Evolutionary conservation across 768 basidiomycete genomes (phyloP).

Genomic region (Chalciporus piperatus): DNA sequence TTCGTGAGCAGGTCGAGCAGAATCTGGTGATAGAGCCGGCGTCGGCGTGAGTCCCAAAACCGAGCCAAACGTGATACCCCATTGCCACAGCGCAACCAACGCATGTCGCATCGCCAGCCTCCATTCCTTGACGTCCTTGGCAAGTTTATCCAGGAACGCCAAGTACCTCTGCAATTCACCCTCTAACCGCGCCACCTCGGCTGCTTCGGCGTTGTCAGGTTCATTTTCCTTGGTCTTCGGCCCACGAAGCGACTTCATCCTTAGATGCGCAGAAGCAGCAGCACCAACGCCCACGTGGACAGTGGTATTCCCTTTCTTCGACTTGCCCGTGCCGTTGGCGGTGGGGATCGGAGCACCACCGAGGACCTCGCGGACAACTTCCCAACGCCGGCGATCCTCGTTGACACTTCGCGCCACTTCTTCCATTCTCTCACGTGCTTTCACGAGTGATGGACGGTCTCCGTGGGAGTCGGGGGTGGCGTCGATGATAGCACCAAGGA

Average conservation of each 20-base stretch:
- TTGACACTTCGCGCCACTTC: slow-evolving; percentile 75
- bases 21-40: slow-evolving; percentile 17
- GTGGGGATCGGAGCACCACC: slow-evolving; percentile 35
- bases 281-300: slow-evolving; percentile 45
- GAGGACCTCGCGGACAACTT: slow-evolving; percentile 77
- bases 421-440: slow-evolving; percentile 50
- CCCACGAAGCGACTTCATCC: slow-evolving; percentile 52
- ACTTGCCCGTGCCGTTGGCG: slow-evolving; percentile 39
- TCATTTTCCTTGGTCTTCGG: slow-evolving; percentile 33
- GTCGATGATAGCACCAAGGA: slow-evolving; percentile 73
- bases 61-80: slow-evolving; percentile 64
- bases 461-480: slow-evolving; percentile 68
- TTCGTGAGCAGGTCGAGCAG: slow-evolving; percentile 8
- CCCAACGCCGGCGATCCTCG: slow-evolving; percentile 70
- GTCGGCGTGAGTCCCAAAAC: slow-evolving; percentile 60
- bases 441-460: slow-evolving; percentile 46
- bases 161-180: slow-evolving; percentile 56
- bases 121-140: slow-evolving; percentile 65
- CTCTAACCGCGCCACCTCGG: slow-evolving; percentile 53
- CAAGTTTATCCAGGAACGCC: slow-evolving; percentile 57
- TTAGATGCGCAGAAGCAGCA: slow-evolving; percentile 54
- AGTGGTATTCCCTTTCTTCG: slow-evolving; percentile 36
- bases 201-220: slow-evolving; percentile 41
- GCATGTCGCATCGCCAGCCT: slow-evolving; percentile 47
- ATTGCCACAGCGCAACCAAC: slow-evolving; percentile 50